Percentiles rank a stretch among this genome's conserved stretches.
phyloP scores from a whole-genome alignment of 768 basidiomycete genomes.

The Russula abietina region DNA sequence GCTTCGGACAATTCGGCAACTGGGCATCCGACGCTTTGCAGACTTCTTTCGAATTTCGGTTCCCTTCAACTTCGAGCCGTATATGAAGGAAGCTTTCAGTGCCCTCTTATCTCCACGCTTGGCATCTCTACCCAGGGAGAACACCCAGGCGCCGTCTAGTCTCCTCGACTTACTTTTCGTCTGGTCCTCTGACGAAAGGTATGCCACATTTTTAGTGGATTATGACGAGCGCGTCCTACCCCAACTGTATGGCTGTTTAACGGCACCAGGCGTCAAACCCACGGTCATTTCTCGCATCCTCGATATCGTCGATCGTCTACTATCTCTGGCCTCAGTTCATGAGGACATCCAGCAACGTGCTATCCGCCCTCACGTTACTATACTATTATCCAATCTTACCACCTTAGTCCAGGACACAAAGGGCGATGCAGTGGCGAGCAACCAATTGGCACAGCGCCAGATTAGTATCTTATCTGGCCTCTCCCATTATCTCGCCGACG shows the following conservation, averaged over 20 bases:
- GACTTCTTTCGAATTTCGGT: slow-evolving; percentile 81
- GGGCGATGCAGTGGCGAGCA: slow-evolving; percentile 43
- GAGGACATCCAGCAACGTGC: slow-evolving; percentile 44
- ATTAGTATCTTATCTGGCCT: slow-evolving; percentile 75
- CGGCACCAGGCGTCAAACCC: slow-evolving; percentile 82
- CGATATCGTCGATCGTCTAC: slow-evolving; percentile 74
- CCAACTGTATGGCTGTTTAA: slow-evolving; percentile 75
- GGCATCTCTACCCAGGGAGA: slow-evolving; percentile 67
- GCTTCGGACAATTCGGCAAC: slow-evolving; percentile 64
- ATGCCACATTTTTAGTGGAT: slow-evolving; percentile 58
- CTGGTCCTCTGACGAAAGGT: slow-evolving; percentile 59
- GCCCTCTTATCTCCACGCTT: slow-evolving; percentile 81
- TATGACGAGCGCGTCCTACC: slow-evolving; percentile 65
- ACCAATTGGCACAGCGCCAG: slow-evolving; percentile 72
- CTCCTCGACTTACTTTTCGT: slow-evolving; percentile 78
- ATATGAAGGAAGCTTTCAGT: slow-evolving; percentile 58
- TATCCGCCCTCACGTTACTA: slow-evolving; percentile 63
- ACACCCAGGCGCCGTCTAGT: slow-evolving; percentile 86
- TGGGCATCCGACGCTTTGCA: slow-evolving; percentile 77
- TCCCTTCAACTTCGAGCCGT: slow-evolving; percentile 68
- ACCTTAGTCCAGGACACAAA: slow-evolving; percentile 60
- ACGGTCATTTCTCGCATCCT: slow-evolving; percentile 73
- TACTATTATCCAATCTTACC: slow-evolving; percentile 67
- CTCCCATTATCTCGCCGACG: slow-evolving; percentile 65
- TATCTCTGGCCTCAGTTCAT: slow-evolving; percentile 49